These are phyloP conservation scores for Inosperma sp. DNA, from an alignment of 768 basidiomycete genomes.

Conservation along the genomic window DNA sequence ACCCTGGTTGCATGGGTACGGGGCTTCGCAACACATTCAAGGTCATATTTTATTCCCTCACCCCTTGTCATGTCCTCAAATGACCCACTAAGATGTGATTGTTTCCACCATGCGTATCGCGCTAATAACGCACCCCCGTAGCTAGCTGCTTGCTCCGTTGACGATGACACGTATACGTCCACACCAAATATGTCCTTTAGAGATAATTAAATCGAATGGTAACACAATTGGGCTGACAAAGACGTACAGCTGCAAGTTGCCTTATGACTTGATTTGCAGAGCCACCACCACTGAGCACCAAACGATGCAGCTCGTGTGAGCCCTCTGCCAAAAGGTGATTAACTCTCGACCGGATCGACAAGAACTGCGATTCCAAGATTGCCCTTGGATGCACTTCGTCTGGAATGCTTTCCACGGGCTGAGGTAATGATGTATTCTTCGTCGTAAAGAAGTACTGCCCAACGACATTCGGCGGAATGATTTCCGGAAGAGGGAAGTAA, in stretches of 20 bases:
- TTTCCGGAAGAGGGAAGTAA: constrained; percentile 83
- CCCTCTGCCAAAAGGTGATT: constrained; percentile 59
- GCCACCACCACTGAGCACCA: constrained; percentile 77
- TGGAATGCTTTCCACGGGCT: constrained; percentile 38
- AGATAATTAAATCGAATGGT: background rate
- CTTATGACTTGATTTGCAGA: constrained; percentile 69
- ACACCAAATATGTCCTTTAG: constrained; percentile 66
- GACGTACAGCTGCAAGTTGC: constrained; percentile 58
- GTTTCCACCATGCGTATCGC: constrained; percentile 66
- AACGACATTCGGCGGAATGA: constrained; percentile 73
- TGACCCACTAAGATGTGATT: constrained; percentile 39
- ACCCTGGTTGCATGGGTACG: constrained; percentile 37
- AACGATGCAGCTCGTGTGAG: constrained; percentile 52
- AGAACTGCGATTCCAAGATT: constrained; percentile 79
- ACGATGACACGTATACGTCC: constrained; percentile 65
- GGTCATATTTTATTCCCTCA: constrained; percentile 45
- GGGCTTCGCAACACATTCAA: constrained; percentile 62
- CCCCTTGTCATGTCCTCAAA: constrained; percentile 63
- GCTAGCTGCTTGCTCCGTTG: constrained; percentile 64
- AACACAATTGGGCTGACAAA: background rate
- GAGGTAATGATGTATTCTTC: constrained; percentile 24
- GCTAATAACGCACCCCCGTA: constrained; percentile 71
- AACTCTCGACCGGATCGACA: constrained; percentile 74
- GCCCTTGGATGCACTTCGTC: constrained; percentile 58
- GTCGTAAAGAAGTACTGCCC: constrained; percentile 66